Conservation (phyloP, 169 alveolate genomes). For the Cyclospora cayetanensis region DNA sequence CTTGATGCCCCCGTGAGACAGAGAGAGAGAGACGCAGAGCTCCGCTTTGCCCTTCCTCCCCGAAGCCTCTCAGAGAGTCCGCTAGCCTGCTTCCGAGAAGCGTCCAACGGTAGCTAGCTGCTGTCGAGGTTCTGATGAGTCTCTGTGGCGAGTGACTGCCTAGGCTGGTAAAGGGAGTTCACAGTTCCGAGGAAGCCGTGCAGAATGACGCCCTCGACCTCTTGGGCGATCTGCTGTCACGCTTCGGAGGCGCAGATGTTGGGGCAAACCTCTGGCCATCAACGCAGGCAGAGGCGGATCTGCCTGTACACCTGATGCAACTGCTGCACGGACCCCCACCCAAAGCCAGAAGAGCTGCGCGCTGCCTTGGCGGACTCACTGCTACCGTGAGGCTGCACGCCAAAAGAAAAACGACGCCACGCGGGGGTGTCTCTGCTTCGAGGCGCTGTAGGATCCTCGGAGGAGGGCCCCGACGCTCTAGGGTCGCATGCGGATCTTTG, state of each 20-base stretch:
- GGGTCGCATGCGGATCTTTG: no score
- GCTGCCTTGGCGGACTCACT: background rate
- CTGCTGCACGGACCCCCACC: background rate
- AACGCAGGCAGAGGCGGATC: background rate
- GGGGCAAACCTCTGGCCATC: background rate
- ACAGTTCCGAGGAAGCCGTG: background rate
- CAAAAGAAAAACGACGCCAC: no score
- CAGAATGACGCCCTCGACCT: background rate
- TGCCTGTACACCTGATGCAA: background rate
- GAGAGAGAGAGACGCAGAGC: no score
- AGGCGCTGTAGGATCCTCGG: no score
- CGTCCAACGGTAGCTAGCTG: no score
- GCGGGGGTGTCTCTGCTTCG: no score
- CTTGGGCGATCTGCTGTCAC: background rate
- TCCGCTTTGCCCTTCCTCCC: no score
- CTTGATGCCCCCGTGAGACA: background rate
- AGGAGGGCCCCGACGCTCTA: no score
- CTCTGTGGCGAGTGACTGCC: no score
- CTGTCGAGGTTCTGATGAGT: no score
- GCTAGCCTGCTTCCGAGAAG: no score
- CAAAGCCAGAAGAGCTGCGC: background rate
- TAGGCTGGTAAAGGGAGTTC: background rate
- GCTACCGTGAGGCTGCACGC: background rate
- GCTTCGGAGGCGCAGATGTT: background rate
- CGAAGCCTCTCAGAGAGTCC: no score